phyloP scores from a whole-genome alignment of 495 filamentous ascomycete species.

The Aspergillus saccharolyticus region DNA sequence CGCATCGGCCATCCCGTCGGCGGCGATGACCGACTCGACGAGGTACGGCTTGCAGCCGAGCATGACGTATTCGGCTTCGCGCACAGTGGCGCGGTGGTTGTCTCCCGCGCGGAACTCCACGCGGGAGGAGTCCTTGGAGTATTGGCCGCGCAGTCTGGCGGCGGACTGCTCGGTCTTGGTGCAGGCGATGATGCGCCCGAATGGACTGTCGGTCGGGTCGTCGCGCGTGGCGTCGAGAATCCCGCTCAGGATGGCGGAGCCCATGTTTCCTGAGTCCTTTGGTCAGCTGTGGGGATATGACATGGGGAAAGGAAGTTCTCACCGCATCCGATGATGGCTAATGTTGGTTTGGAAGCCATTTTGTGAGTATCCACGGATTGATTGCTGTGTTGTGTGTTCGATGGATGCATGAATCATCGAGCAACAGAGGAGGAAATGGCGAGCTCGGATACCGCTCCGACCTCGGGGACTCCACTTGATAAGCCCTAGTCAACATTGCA shows the following conservation, averaged over 20 bases:
- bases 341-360: background rate
- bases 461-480: background rate
- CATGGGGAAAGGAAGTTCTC: background rate
- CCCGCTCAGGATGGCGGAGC: conserved; percentile 33
- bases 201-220: conserved; percentile 1
- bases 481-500: background rate
- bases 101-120: conserved; percentile 4
- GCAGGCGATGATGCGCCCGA: conserved; percentile 20
- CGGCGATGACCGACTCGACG: conserved; percentile 25
- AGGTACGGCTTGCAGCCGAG: conserved; percentile 37
- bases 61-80: conserved; percentile 29
- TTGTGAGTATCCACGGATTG: background rate
- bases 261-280: conserved; percentile 34
- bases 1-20: conserved; percentile 21
- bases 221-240: conserved; percentile 28
- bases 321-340: conserved; percentile 28
- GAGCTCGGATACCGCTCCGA: background rate
- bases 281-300: background rate
- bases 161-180: conserved; percentile 29
- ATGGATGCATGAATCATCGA: background rate
- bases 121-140: conserved; percentile 6
- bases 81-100: conserved; percentile 23
- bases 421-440: background rate
- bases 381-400: background rate
- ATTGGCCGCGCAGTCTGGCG: background rate